These are phyloP conservation scores for Gnetum montanum DNA, from an alignment of 75 land plant genomes.

Conservation along the genomic window DNA sequence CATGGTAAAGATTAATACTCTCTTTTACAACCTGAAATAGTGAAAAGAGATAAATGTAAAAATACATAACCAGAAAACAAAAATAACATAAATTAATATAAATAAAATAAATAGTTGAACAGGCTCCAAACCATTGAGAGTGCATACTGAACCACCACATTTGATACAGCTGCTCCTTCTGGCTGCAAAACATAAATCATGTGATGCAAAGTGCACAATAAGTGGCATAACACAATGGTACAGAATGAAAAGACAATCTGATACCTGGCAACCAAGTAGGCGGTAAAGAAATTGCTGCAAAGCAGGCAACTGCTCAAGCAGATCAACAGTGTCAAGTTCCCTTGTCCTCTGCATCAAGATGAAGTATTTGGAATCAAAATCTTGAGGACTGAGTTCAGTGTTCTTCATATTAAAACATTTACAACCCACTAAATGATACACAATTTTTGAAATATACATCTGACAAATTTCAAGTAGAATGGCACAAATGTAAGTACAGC, in stretches of 20 bases:
- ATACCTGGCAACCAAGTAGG: constrained; percentile 84
- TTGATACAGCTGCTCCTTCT: constrained; percentile 61
- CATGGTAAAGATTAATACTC: constrained; percentile 37
- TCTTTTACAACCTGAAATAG: constrained; percentile 42
- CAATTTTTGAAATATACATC: too few species aligned
- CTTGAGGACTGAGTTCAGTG: too few species aligned
- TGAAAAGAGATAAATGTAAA: not conserved
- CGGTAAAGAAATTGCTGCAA: constrained; percentile 76
- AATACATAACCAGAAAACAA: too few species aligned
- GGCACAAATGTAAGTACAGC: too few species aligned
- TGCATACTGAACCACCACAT: constrained; percentile 61
- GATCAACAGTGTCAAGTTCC: constrained; percentile 72
- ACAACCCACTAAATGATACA: too few species aligned
- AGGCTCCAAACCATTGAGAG: constrained; percentile 57
- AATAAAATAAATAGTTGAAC: not conserved
- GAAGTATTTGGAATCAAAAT: too few species aligned
- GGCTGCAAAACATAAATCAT: constrained; percentile 46
- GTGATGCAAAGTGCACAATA: not conserved
- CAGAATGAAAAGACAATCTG: not conserved
- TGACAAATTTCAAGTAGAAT: too few species aligned
- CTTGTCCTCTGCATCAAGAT: constrained; percentile 45
- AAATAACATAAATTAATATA: too few species aligned
- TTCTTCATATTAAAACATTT: too few species aligned
- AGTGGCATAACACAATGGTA: not conserved
- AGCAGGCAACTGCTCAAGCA: constrained; percentile 84